Evolutionary conservation across 2,329 filamentous ascomycete genomes (phyloP).

Genomic region (Diaporthe sp.): DNA sequence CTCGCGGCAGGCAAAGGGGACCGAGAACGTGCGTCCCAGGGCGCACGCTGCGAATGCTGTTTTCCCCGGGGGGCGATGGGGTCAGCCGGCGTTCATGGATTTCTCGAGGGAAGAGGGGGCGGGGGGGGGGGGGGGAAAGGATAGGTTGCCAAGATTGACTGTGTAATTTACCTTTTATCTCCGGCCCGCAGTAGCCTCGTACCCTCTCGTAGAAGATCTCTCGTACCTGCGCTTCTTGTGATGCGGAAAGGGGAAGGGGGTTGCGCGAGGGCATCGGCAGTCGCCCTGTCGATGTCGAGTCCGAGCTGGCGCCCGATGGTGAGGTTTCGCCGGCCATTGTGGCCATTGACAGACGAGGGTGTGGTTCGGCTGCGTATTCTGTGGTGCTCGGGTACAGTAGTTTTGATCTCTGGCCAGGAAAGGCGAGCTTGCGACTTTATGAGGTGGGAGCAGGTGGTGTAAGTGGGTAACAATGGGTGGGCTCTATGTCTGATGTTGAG

Average conservation of each 20-base stretch:
- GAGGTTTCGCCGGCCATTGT: slow-evolving; percentile 50
- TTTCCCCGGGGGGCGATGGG: neutral
- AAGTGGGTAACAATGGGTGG: neutral
- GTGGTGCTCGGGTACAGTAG: neutral
- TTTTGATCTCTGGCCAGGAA: neutral
- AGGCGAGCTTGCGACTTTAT: neutral
- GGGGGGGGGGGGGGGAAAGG: neutral
- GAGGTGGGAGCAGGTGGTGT: neutral
- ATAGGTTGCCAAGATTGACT: neutral
- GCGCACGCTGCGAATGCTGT: slow-evolving; percentile 93
- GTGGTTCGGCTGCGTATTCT: neutral
- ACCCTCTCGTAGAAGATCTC: slow-evolving; percentile 86
- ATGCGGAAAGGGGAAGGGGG: slow-evolving; percentile 83
- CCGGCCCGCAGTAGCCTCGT: slow-evolving; percentile 76
- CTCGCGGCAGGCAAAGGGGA: slow-evolving; percentile 85
- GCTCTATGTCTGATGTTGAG: slow-evolving; percentile 17
- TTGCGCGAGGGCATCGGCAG: slow-evolving; percentile 72
- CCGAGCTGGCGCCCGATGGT: slow-evolving; percentile 45
- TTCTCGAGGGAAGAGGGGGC: neutral
- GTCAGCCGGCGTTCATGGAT: neutral
- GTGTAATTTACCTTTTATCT: slow-evolving; percentile 76
- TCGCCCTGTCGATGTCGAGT: slow-evolving; percentile 37
- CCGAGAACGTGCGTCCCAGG: slow-evolving; percentile 83
- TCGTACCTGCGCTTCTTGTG: slow-evolving; percentile 84
- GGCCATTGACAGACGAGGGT: slow-evolving; percentile 44